These are phyloP conservation scores for Verbascum thapsus DNA, from an alignment of 257 asterid genomes.

Conservation along the genomic window DNA sequence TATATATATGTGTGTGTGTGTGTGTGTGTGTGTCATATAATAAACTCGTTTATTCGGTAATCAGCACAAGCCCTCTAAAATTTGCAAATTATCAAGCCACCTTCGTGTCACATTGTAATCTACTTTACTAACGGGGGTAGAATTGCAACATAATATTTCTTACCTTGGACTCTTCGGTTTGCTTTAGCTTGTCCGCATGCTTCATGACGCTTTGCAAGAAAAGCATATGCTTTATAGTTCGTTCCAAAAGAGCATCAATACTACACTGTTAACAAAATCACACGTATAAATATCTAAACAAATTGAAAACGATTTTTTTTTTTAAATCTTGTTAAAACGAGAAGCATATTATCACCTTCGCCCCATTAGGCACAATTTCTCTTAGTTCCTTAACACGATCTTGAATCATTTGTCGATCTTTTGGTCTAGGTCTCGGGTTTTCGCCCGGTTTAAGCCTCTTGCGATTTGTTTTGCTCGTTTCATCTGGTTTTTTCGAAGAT, in stretches of 20 bases:
- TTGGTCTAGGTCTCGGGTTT: slow-evolving; percentile 90
- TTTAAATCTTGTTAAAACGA: too few relatives aligned
- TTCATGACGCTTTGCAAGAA: slow-evolving; percentile 91
- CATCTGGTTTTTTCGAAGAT: slow-evolving; percentile 67
- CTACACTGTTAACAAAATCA: slow-evolving; percentile 75
- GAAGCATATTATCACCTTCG: slow-evolving; percentile 57
- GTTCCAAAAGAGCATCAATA: slow-evolving; percentile 91
- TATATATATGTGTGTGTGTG: too few relatives aligned
- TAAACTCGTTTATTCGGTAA: too few relatives aligned
- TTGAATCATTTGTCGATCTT: slow-evolving; percentile 98
- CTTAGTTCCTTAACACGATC: slow-evolving; percentile 92
- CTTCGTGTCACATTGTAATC: too few relatives aligned
- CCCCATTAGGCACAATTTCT: slow-evolving; percentile 93
- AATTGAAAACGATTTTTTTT: background rate
- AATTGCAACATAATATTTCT: background rate
- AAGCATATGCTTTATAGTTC: slow-evolving; percentile 91
- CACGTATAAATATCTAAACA: slow-evolving; percentile 12
- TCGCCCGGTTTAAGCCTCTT: slow-evolving; percentile 92
- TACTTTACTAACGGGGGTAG: too few relatives aligned
- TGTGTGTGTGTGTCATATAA: too few relatives aligned
- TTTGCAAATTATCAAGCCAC: too few relatives aligned
- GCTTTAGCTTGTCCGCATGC: slow-evolving; percentile 90
- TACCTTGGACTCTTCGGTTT: slow-evolving; percentile 86
- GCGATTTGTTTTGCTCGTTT: slow-evolving; percentile 60
- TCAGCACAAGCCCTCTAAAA: too few relatives aligned